Evolutionary conservation across 371 early-diverging fungal species (phyloP), one percentile per base, ranked within the genome.

Genomic region (Coemansia sp.): DNA sequence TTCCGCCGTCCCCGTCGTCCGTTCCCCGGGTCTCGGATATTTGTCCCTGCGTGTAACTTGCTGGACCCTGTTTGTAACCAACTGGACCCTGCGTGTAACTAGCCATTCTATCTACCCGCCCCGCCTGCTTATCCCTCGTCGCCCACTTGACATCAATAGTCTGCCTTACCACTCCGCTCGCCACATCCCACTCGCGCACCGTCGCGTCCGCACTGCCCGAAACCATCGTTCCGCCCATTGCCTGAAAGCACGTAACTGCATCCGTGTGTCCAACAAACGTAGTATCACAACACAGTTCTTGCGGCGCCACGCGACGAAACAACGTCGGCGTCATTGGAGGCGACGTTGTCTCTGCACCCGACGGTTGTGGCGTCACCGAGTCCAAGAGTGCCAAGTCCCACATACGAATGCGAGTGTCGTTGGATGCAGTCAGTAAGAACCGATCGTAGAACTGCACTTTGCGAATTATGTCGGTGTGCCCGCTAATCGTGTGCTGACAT

Each of bases 191-290:
- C 57, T 93, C 89, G 47, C 88, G 86, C 69, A 95, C 89, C 3
- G 95, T 92, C 68, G 88, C 86, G 82, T 98, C 97, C 34, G 90
- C 87, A 7, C 91, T 86, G 21, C 94, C 95, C n/a, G 91, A 88
- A 2, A 95, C 81, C 80, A 90, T 65, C 63, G 78, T 68, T 24
- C 72, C 64, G n/a, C 80, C 80, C 31, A 67, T 58, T 3, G 86
- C 81, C 71, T 82, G 77, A 47, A 89, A 72, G 47, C 82, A 82
- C 0, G 84, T 79, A 22, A 89, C 82, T 6, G 87, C 87, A n/a
- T 85, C 86, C 2, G 77, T 74, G 58, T 89, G 90, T 5, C 85
- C 83, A 2, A 66, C 59, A 29, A 84, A 77, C 16, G 80, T 71
- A 64, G 57, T 79, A 75, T 56, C 84, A 66, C 75, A 82, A 67